phyloP scores from a whole-genome alignment of 1,284 basidiomycete genomes.

The Apiotrichum domesticum region DNA sequence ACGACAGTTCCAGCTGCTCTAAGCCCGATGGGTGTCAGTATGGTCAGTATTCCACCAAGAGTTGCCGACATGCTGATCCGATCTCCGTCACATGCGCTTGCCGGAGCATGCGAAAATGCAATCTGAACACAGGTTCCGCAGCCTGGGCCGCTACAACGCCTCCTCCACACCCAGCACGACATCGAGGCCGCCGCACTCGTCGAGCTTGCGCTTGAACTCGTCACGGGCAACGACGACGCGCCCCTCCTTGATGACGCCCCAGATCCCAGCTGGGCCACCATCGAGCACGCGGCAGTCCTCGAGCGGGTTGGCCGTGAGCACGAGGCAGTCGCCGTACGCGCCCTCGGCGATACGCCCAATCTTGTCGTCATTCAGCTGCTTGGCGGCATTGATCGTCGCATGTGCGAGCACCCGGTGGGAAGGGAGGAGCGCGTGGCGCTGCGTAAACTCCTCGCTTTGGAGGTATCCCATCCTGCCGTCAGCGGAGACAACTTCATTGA shows the following conservation, averaged over 20 bases:
- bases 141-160: not conserved
- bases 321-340: slow-evolving; percentile 49
- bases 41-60: too few relatives aligned
- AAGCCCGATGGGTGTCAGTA: too few relatives aligned
- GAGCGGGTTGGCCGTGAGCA: slow-evolving; percentile 50
- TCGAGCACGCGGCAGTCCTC: slow-evolving; percentile 51
- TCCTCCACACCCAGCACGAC: slow-evolving; percentile 15
- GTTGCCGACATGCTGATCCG: too few relatives aligned
- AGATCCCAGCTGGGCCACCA: slow-evolving; percentile 31
- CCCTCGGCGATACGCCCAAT: slow-evolving; percentile 46
- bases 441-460: slow-evolving; percentile 44
- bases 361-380: slow-evolving; percentile 44
- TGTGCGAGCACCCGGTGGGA: slow-evolving; percentile 48
- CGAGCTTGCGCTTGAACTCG: slow-evolving; percentile 1
- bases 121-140: too few relatives aligned
- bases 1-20: too few relatives aligned
- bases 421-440: slow-evolving; percentile 47
- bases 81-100: too few relatives aligned
- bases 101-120: too few relatives aligned
- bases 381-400: slow-evolving; percentile 50
- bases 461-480: slow-evolving; percentile 13
- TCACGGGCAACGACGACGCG: slow-evolving; percentile 17
- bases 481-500: not conserved
- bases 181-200: slow-evolving; percentile 9
- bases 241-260: slow-evolving; percentile 22